Conservation (phyloP, 169 alveolate species). For the Plasmodium inui region DNA sequence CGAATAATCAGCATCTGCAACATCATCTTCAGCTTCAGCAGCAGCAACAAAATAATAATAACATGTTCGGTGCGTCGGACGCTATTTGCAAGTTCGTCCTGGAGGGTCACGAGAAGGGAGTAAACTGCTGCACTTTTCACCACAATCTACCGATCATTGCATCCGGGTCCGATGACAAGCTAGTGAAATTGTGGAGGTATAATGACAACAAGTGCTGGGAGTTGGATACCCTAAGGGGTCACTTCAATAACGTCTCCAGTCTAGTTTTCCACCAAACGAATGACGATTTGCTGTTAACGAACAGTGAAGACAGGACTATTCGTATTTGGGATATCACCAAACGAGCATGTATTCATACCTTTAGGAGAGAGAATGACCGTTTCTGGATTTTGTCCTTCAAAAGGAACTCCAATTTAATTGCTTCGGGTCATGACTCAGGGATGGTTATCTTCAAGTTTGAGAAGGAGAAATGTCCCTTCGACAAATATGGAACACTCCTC, state of each 20-base stretch:
- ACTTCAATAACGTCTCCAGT: constrained; percentile 94
- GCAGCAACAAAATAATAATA: constrained; percentile 20
- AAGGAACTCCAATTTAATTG: constrained; percentile 91
- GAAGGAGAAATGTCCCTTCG: constrained; percentile 87
- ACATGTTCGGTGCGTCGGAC: constrained; percentile 75
- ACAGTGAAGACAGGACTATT: constrained; percentile 95
- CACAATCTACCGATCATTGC: constrained; percentile 91
- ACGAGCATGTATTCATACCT: constrained; percentile 90
- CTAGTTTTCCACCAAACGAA: constrained; percentile 93
- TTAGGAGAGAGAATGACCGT: constrained; percentile 94
- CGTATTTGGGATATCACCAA: constrained; percentile 95
- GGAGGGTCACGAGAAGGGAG: constrained; percentile 97
- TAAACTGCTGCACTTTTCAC: constrained; percentile 96
- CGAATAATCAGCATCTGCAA: neutral
- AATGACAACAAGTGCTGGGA: constrained; percentile 94
- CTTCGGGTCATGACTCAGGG: constrained; percentile 96
- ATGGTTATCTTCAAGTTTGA: constrained; percentile 91
- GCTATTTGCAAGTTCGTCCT: constrained; percentile 90
- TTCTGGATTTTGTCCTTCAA: constrained; percentile 94
- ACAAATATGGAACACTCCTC: constrained; percentile 77
- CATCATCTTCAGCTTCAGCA: neutral
- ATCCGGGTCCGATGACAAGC: constrained; percentile 96
- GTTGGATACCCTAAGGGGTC: constrained; percentile 95
- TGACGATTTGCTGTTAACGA: constrained; percentile 89
- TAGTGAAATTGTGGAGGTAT: constrained; percentile 95